Evolutionary conservation across 805 yeast species (phyloP).

Genomic region (Candida vartiovaarae): DNA sequence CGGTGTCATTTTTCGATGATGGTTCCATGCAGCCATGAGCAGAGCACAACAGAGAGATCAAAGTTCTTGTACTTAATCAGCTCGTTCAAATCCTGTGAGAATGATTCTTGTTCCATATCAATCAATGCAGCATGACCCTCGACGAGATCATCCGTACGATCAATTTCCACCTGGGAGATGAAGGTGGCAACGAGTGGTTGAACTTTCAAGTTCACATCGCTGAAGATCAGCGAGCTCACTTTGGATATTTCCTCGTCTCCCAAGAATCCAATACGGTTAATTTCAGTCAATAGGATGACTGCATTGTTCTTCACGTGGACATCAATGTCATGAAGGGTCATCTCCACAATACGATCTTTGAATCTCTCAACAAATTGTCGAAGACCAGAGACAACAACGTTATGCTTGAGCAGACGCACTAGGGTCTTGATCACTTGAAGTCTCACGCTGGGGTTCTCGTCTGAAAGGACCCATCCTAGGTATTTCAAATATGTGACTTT

Average conservation of each 20-base stretch:
- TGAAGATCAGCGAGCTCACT: slow-evolving; percentile 38
- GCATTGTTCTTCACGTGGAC: slow-evolving; percentile 45
- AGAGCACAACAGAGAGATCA: slow-evolving; percentile 25
- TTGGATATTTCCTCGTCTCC: slow-evolving; percentile 47
- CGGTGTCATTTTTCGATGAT: slow-evolving; percentile 4
- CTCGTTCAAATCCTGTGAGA: slow-evolving; percentile 24
- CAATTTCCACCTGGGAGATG: slow-evolving; percentile 36
- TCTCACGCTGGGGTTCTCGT: slow-evolving; percentile 53
- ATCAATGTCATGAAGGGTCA: slow-evolving; percentile 52
- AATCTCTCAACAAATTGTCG: slow-evolving; percentile 76
- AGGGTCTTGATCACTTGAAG: slow-evolving; percentile 55
- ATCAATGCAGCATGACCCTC: slow-evolving; percentile 31
- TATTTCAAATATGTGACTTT: slow-evolving; percentile 66
- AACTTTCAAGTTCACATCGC: slow-evolving; percentile 22
- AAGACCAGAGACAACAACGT: slow-evolving; percentile 50
- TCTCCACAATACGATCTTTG: slow-evolving; percentile 56
- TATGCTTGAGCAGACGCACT: slow-evolving; percentile 38
- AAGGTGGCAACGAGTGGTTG: slow-evolving; percentile 49
- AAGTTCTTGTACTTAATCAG: slow-evolving; percentile 23
- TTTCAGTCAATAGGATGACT: slow-evolving; percentile 44
- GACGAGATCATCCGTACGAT: slow-evolving; percentile 29
- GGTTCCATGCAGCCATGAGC: slow-evolving; percentile 15
- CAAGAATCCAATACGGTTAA: slow-evolving; percentile 54
- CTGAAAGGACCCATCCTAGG: slow-evolving; percentile 83
- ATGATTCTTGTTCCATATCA: slow-evolving; percentile 15